Evolutionary conservation across 805 yeast species (phyloP), one percentile per base, ranked within the genome.

Genomic region (Tetrapisispora namnaoensis): DNA sequence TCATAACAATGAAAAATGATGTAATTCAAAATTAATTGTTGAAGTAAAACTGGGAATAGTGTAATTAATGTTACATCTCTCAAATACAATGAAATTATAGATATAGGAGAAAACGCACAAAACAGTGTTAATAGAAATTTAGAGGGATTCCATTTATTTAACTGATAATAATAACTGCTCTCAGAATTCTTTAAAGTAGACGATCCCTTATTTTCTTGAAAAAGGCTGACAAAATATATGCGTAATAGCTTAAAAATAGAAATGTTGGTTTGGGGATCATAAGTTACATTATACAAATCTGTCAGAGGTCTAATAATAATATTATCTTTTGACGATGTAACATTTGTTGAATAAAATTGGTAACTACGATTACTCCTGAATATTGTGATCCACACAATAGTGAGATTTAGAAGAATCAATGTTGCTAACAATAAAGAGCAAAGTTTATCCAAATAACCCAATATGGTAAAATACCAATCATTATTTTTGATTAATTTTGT

Each of bases 121-220:
- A 77, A 71, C 2, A 83, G 55, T 44, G 70, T 65, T 6, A 83
- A 67, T 32, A 72, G 72, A 59, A 82, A 80, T 53, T 70, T 70
- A 0, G 83, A 73, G 0, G 91, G 91, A 40, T 71, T 70, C 95
- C 95, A 85, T 45, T 83, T 75, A 18, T 66, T 67, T 39, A 85
- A 61, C 49, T 77, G 75, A 78, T 83, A 83, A 34, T 73, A 72
- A 20, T 67, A 67, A 28, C 69, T 67, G 30, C 69, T 37, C 16
- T 28, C 28, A 3, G 27, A 20, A 13, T 36, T 9, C 7, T 3
- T 21, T 16, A 21, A 14, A 6, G 14, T 39, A 9, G 39, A 2
- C 53, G 11, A 43, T 28, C 51, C 57, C 6, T 51, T 49, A 13
- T 49, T 41, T 3, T 48, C 27, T 34, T 44, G 39, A 32, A 44